Conservation (phyloP, 1,284 basidiomycete genomes). For the Naganishia albida region DNA sequence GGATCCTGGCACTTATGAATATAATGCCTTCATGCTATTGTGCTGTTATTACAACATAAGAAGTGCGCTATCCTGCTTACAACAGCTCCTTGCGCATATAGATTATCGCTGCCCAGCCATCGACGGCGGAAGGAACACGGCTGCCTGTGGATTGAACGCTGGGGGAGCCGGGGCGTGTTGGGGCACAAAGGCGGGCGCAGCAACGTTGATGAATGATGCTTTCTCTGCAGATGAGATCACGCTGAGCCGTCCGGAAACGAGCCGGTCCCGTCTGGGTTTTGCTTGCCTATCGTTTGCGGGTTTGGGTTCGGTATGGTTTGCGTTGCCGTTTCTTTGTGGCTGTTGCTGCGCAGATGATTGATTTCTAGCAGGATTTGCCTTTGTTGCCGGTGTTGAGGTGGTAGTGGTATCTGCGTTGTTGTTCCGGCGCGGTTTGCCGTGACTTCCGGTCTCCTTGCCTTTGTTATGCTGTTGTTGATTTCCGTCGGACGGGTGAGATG, state of each 20-base stretch:
- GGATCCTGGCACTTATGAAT: no score
- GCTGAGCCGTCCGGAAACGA: not conserved
- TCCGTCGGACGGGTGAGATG: not conserved
- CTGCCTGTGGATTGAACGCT: conserved; percentile 19
- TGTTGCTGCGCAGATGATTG: not conserved
- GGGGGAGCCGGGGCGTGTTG: conserved; percentile 5
- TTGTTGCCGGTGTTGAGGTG: not conserved
- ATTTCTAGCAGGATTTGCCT: not conserved
- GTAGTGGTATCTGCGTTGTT: not conserved
- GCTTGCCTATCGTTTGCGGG: not conserved
- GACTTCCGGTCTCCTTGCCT: not conserved
- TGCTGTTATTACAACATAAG: no score
- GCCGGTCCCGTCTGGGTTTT: not conserved
- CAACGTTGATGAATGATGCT: not conserved
- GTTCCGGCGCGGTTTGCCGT: not conserved
- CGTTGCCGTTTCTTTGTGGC: conserved; percentile 1
- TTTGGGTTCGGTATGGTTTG: not conserved
- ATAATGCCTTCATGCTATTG: no score
- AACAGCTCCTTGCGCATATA: no score
- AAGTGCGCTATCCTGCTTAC: no score
- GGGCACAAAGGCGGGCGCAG: conserved; percentile 18
- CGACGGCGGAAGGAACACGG: conserved; percentile 17
- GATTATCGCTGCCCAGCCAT: not conserved
- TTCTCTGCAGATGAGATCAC: not conserved
- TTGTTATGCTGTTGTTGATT: conserved; percentile 9